A percentile compares a stretch with the other conserved stretches of the same genome.
Conservation (phyloP, 2,329 filamentous ascomycete species). For the Orbilia quercus region DNA sequence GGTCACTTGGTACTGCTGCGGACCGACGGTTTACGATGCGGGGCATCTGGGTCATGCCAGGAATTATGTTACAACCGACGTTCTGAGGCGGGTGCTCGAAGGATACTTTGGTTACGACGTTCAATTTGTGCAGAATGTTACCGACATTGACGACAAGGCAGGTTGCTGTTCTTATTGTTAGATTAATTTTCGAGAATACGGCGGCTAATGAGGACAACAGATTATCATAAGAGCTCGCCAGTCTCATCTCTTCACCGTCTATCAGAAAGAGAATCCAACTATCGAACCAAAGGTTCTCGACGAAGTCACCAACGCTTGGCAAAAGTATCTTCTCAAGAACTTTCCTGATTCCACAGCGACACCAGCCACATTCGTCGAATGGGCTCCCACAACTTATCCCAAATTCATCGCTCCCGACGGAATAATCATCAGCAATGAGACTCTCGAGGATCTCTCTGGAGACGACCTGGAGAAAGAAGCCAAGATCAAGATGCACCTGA, state of each 20-base stretch:
- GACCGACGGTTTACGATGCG: conserved; percentile 86
- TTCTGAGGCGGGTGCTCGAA: conserved; percentile 81
- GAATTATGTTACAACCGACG: conserved; percentile 92
- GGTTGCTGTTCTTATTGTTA: neutral
- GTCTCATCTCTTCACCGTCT: conserved; percentile 79
- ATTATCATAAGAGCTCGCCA: conserved; percentile 77
- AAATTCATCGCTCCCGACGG: conserved; percentile 63
- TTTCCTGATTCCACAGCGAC: conserved; percentile 56
- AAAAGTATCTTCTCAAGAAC: conserved; percentile 58
- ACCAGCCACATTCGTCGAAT: conserved; percentile 56
- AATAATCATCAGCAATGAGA: conserved; percentile 64
- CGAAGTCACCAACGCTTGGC: conserved; percentile 58
- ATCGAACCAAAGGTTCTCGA: conserved; percentile 60
- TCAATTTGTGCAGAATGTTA: conserved; percentile 92
- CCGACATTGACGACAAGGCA: conserved; percentile 82
- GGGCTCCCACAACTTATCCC: conserved; percentile 52
- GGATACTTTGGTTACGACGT: conserved; percentile 87
- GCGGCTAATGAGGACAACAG: conserved; percentile 61
- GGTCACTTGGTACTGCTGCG: conserved; percentile 89
- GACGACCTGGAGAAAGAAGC: conserved; percentile 75
- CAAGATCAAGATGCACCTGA: conserved; percentile 90
- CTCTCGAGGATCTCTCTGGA: conserved; percentile 43
- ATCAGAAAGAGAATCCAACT: conserved; percentile 77
- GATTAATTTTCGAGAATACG: neutral
- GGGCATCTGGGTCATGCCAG: conserved; percentile 84